Conservation (phyloP, 2,329 filamentous ascomycete species). For the Fusarium sp. region DNA sequence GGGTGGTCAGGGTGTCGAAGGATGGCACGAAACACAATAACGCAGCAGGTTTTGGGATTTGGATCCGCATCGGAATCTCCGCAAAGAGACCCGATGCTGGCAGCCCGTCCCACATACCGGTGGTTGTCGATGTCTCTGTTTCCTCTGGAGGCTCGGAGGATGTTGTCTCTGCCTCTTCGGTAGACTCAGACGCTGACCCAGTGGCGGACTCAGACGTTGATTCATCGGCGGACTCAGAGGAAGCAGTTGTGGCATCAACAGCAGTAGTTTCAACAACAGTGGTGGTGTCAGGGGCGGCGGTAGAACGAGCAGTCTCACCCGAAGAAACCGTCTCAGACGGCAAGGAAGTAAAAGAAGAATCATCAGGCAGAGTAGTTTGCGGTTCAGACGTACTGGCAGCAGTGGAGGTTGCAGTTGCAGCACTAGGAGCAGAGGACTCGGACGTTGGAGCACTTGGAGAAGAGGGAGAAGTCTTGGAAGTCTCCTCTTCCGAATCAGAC, state of each 20-base stretch:
- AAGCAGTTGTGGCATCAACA: neutral
- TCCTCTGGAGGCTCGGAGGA: slow-evolving; percentile 28
- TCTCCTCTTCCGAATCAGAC: slow-evolving; percentile 41
- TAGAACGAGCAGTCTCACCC: slow-evolving; percentile 37
- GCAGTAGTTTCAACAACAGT: slow-evolving; percentile 23
- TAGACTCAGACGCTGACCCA: slow-evolving; percentile 10
- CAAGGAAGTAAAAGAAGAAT: slow-evolving; percentile 43
- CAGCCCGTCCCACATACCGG: slow-evolving; percentile 46
- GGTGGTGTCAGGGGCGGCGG: slow-evolving; percentile 28
- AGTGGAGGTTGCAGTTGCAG: slow-evolving; percentile 39
- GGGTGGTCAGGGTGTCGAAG: slow-evolving; percentile 8
- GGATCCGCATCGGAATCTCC: slow-evolving; percentile 21
- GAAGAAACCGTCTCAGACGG: slow-evolving; percentile 41
- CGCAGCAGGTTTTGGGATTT: slow-evolving; percentile 30
- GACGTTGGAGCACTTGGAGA: slow-evolving; percentile 43
- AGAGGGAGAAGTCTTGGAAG: slow-evolving; percentile 41
- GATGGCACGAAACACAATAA: slow-evolving; percentile 26
- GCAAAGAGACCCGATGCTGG: slow-evolving; percentile 11
- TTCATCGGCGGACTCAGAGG: slow-evolving; percentile 8
- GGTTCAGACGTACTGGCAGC: slow-evolving; percentile 48
- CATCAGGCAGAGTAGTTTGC: slow-evolving; percentile 42
- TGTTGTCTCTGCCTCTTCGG: slow-evolving; percentile 22
- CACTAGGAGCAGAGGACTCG: slow-evolving; percentile 40
- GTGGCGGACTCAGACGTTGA: slow-evolving; percentile 17
- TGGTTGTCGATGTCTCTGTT: slow-evolving; percentile 32